Base-by-base conservation (phyloP, 495 filamentous ascomycete genomes). In the Xylaria bambusicola region DNA sequence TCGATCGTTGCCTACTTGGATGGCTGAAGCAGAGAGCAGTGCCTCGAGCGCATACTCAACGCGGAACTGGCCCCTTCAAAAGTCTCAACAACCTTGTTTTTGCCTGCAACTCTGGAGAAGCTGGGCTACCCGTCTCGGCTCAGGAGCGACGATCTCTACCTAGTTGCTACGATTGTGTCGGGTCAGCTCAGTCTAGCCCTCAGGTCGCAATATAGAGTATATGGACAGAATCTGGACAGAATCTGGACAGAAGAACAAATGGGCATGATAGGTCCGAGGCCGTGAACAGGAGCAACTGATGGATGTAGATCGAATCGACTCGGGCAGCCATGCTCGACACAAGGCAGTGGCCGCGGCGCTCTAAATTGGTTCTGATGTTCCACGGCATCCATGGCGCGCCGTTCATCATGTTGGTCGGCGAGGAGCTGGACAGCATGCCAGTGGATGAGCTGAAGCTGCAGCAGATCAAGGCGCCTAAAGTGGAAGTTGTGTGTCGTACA, bases 1-100 rank as follows among this genome's bases (percentile, higher is more conserved):
- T 52, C 48, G 56, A 59, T 59, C 56, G 24, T 18, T 59, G 18
- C 47, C 56, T 17, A 42, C 52, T 54, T 33, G 17, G 26, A 33
- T 21, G 26, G 38, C 24, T 18, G 52, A 33, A 58, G 55, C 44
- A 23, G 36, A 50, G 20, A 10, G 35, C n/a, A n/a, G n/a, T n/a
- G n/a, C n/a, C n/a, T n/a, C n/a, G n/a, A n/a, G n/a, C n/a, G n/a
- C n/a, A n/a, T n/a, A n/a, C n/a, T n/a, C n/a, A n/a, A 26, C 31
- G 54, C 55, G 41, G 55, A 45, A 23, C 44, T 18, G 29, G 36
- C 21, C 42, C 41, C 31, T 20, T 33, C 54, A 56, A 3, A 35
- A 45, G 10, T 18, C 5, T n/a, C 17, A 9, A 40, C 29, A 49
- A 52, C 36, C 31, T 42, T 58, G 48, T 35, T 48, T 33, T 33